Base-by-base conservation (phyloP, 116 monocot genomes). In the Papilionanthe hybrid region DNA sequence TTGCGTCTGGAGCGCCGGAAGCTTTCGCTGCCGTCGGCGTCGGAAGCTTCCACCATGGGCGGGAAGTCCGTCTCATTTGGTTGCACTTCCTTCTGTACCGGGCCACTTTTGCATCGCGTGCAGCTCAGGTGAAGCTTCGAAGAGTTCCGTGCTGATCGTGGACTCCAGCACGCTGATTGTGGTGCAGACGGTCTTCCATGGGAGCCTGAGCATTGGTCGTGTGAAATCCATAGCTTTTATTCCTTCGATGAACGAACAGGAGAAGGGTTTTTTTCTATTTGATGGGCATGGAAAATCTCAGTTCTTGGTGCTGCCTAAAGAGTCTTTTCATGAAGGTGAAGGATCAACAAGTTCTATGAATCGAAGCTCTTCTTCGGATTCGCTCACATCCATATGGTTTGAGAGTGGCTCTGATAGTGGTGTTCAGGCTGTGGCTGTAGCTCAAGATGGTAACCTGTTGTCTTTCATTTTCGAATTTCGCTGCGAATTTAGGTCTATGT, bases 21-120 rank as follows among this genome's bases (percentile, higher is more conserved):
- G 83, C 75, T 86, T 86, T 25, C 85, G 87, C n/a, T 93, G 98
- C 79, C 83, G 86, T 25, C 84, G 88, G 48, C 81, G 94, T 15
- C 75, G 97, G n/a, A 82, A 81, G 32, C 80, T 94, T 19, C 94
- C 94, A 0, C 83, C 89, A 0, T 94, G 92, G 94, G 79, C 81
- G 23, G 94, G 94, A 1, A 60, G 75, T 7, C 92, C 94, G 1
- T 79, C 56, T 30, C 66, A 79, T 12, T 5, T 92, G 20, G 79
- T 81, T 4, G 63, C 79, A 0, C 77, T 91, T 25, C 84, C 94
- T 1, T 73, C 67, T 8, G 82, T 79, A 7, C 78, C 79, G 12
- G 76, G 88, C 63, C 78, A 87, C 28, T 82, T 91, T n/a, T 91
- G 89, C 76, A 50, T 93, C 77, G 60, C 79, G 9, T 92, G 92